Evolutionary conservation across 176 grass and related monocot genomes (phyloP).

Genomic region (Aegilops tauschii): DNA sequence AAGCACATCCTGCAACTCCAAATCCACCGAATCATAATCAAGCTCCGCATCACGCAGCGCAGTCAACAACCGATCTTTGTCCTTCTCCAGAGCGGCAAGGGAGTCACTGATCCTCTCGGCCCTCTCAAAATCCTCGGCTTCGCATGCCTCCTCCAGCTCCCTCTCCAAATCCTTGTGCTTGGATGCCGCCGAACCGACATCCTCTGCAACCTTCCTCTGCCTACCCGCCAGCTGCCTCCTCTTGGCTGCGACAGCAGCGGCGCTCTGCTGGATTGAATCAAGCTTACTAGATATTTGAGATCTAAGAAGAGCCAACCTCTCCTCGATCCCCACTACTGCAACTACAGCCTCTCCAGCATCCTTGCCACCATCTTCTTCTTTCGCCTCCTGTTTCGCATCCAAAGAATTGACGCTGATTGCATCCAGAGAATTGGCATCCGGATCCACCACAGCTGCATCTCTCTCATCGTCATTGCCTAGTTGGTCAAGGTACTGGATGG

Average conservation of each 20-base stretch:
- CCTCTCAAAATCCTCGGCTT: constrained; percentile 82
- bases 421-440: background rate
- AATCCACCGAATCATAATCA: constrained; percentile 67
- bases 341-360: background rate
- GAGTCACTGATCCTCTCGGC: constrained; percentile 79
- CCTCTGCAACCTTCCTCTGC: constrained; percentile 57
- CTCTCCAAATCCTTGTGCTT: constrained; percentile 83
- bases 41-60: constrained; percentile 58
- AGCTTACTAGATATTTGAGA: constrained; percentile 63
- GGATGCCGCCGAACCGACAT: constrained; percentile 21
- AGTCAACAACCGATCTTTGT: constrained; percentile 51
- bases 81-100: constrained; percentile 58
- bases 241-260: constrained; percentile 36
- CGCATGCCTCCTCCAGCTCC: constrained; percentile 87
- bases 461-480: background rate
- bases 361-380: background rate
- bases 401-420: background rate
- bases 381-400: constrained; percentile 20
- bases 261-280: constrained; percentile 51
- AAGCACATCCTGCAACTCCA: constrained; percentile 71
- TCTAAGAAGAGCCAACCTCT: constrained; percentile 63
- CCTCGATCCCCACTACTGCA: constrained; percentile 35
- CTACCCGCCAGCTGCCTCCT: constrained; percentile 67
- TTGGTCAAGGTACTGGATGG: background rate
- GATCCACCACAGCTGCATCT: constrained; percentile 2